phyloP scores from a whole-genome alignment of 2,329 filamentous ascomycete species.

The Phaeomoniella chlamydospora region DNA sequence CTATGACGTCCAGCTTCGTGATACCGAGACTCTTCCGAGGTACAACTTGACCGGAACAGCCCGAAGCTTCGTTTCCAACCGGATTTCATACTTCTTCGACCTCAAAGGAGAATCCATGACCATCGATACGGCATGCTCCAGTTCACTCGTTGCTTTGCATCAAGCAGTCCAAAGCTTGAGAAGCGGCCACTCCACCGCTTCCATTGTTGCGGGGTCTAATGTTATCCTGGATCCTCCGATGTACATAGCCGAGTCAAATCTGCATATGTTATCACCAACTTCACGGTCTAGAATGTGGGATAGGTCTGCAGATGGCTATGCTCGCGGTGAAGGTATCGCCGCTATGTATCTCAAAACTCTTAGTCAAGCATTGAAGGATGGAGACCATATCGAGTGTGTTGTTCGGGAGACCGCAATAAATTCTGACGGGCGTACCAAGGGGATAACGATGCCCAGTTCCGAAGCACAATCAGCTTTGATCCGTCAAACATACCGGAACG shows the following conservation, averaged over 20 bases:
- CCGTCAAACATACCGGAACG: conserved; percentile 19
- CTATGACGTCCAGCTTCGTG: conserved; percentile 10
- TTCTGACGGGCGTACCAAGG: conserved; percentile 19
- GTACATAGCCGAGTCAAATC: conserved; percentile 17
- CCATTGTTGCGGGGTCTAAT: conserved; percentile 13
- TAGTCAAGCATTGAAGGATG: conserved; percentile 29
- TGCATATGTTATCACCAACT: conserved; percentile 34
- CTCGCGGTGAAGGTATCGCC: conserved; percentile 37
- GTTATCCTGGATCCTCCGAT: conserved; percentile 16
- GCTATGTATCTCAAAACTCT: conserved; percentile 37
- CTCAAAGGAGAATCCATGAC: conserved; percentile 25
- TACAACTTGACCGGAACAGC: conserved; percentile 16
- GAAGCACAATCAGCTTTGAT: conserved; percentile 25
- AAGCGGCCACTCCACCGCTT: conserved; percentile 13
- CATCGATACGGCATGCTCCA: conserved; percentile 32
- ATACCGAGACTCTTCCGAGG: conserved; percentile 10
- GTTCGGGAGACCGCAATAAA: conserved; percentile 20
- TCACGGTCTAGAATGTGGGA: conserved; percentile 37
- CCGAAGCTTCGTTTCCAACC: conserved; percentile 23
- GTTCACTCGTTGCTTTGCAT: conserved; percentile 22
- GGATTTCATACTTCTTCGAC: conserved; percentile 25
- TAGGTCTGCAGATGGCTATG: conserved; percentile 32
- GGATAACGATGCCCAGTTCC: conserved; percentile 20
- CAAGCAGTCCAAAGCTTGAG: conserved; percentile 17
- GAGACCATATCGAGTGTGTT: conserved; percentile 27